phyloP scores from a whole-genome alignment of 805 yeast genomes.

The Metschnikowia kofuensis region DNA sequence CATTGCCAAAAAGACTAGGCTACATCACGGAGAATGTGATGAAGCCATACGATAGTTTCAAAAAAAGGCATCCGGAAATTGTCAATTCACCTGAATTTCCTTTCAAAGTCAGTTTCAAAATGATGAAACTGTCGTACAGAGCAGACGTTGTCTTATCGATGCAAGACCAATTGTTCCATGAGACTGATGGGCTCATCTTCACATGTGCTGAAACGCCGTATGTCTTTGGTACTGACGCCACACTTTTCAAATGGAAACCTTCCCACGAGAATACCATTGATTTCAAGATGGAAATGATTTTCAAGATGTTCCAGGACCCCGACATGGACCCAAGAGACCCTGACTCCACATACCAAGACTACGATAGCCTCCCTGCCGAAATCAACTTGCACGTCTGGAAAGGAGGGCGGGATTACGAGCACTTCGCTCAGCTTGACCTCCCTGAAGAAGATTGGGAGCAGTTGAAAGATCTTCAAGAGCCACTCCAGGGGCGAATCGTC shows the following conservation, averaged over 20 bases:
- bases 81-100: conserved; percentile 66
- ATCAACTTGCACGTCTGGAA: conserved; percentile 74
- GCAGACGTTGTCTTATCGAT: conserved; percentile 71
- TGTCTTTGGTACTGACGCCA: conserved; percentile 81
- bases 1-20: conserved; percentile 79
- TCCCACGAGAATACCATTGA: conserved; percentile 93
- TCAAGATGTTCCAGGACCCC: conserved; percentile 57
- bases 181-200: conserved; percentile 90
- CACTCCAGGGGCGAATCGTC: conserved; percentile 83
- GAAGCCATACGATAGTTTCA: conserved; percentile 74
- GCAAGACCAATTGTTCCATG: conserved; percentile 73
- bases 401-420: conserved; percentile 60
- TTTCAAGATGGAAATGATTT: conserved; percentile 65
- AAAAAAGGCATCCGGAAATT: conserved; percentile 67
- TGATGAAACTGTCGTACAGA: conserved; percentile 82
- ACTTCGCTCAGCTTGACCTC: conserved; percentile 62
- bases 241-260: conserved; percentile 94
- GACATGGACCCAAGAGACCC: conserved; percentile 66
- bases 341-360: conserved; percentile 70
- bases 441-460: conserved; percentile 77
- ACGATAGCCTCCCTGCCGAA: conserved; percentile 68
- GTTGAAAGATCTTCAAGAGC: conserved; percentile 67
- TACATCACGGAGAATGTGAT: conserved; percentile 78
- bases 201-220: conserved; percentile 91
- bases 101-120: conserved; percentile 80